These are phyloP conservation scores for Monosporozyma aerobia DNA, from an alignment of 805 yeast species.

Conservation along the genomic window DNA sequence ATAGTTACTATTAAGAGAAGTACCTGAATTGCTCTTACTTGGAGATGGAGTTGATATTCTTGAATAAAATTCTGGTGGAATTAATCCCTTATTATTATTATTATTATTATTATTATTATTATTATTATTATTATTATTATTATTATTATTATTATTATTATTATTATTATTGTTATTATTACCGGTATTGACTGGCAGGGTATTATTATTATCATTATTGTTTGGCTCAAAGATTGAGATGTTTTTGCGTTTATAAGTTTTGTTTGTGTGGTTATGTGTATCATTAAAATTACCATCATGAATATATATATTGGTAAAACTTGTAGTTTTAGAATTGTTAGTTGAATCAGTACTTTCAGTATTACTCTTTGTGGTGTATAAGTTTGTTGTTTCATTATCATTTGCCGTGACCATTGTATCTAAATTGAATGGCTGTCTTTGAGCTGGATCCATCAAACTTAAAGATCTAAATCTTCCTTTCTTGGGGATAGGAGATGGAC, in stretches of 20 bases:
- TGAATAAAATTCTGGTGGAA: constrained; percentile 31
- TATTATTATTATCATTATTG: not conserved
- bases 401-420: not conserved
- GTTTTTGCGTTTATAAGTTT: constrained; percentile 1
- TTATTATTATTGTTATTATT: not conserved
- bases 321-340: not conserved
- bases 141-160: not conserved
- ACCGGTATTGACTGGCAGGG: not conserved
- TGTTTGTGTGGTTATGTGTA: not conserved
- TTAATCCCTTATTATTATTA: constrained; percentile 13
- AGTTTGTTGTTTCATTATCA: not conserved
- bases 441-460: constrained; percentile 28
- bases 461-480: constrained; percentile 27
- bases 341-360: not conserved
- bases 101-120: not conserved
- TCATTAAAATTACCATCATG: constrained; percentile 29
- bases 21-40: constrained; percentile 24
- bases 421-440: constrained; percentile 16
- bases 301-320: constrained; percentile 26
- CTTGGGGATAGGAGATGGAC: constrained; percentile 6
- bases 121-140: not conserved
- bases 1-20: constrained; percentile 14
- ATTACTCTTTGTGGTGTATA: not conserved
- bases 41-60: constrained; percentile 28
- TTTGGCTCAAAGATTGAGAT: not conserved